phyloP scores from a whole-genome alignment of 495 filamentous ascomycete genomes.

The Penicillium arizonense region DNA sequence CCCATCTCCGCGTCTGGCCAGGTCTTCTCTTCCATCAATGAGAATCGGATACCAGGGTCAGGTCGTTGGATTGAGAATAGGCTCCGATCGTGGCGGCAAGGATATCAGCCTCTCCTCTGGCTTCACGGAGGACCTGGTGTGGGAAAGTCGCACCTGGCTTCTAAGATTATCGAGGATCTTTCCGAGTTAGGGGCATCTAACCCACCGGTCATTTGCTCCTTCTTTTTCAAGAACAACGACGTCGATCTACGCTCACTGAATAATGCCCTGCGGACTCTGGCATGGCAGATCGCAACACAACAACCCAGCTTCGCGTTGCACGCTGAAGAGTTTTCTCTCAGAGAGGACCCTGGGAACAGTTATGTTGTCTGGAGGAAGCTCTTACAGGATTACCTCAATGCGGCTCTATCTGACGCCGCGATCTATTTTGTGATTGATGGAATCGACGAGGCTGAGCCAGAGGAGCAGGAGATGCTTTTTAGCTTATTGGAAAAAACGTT shows the following conservation, averaged over 20 bases:
- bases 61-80: constrained; percentile 6
- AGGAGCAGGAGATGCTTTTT: not conserved
- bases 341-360: no score
- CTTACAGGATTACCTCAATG: no score
- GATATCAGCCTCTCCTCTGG: constrained; percentile 26
- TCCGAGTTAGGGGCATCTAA: not conserved
- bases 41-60: constrained; percentile 3
- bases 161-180: constrained; percentile 19
- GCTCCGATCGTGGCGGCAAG: constrained; percentile 3
- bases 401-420: not conserved
- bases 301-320: no score
- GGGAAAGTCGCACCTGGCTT: constrained; percentile 32
- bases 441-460: not conserved
- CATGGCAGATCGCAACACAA: constrained; percentile 26
- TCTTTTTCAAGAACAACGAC: constrained; percentile 31
- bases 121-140: constrained; percentile 29
- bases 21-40: constrained; percentile 1
- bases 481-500: not conserved
- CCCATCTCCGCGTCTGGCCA: constrained; percentile 4
- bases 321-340: no score
- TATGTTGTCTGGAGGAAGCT: no score
- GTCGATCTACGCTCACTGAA: constrained; percentile 26
- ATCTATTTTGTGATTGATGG: not conserved
- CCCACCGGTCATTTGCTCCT: constrained; percentile 19
- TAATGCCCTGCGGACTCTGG: constrained; percentile 25